phyloP scores from a whole-genome alignment of 345 rosid species.

The Passiflora organensis region DNA sequence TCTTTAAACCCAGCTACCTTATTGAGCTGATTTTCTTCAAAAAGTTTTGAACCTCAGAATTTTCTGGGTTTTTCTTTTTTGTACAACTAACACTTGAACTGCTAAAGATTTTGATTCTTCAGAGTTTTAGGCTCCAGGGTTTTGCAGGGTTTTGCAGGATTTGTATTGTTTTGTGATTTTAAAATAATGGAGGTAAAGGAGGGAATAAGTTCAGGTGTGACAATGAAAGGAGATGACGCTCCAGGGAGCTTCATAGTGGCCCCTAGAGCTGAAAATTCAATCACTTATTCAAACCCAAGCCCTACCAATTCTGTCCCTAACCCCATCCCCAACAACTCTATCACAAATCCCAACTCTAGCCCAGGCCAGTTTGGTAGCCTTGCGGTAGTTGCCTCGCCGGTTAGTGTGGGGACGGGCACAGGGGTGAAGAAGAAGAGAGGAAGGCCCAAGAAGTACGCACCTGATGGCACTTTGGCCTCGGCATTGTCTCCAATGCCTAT shows the following conservation, averaged over 20 bases:
- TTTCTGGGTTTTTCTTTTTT: not conserved
- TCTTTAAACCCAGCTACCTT: not conserved
- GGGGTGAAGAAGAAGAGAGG: conserved; percentile 83
- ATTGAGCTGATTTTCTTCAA: conserved; percentile 15
- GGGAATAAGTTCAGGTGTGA: conserved; percentile 34
- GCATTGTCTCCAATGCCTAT: conserved; percentile 89
- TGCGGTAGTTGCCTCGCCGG: conserved; percentile 15
- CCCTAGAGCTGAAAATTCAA: conserved; percentile 43
- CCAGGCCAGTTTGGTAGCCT: conserved; percentile 11
- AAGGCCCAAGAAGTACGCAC: conserved; percentile 75
- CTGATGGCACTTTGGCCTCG: conserved; percentile 50
- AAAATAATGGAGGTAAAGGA: conserved; percentile 58
- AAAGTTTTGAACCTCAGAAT: conserved; percentile 3
- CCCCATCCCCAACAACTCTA: conserved; percentile 2
- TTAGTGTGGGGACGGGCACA: conserved; percentile 23
- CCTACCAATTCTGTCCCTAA: conserved; percentile 25
- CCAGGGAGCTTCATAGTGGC: conserved; percentile 42
- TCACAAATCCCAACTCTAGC: conserved; percentile 11
- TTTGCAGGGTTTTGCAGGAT: conserved; percentile 32
- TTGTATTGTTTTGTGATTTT: conserved; percentile 20
- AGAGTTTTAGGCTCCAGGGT: conserved; percentile 17
- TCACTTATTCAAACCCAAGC: conserved; percentile 27
- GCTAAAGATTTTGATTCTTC: conserved; percentile 26
- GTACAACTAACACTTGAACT: conserved; percentile 11
- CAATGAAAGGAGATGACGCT: conserved; percentile 48